Conservation (phyloP, 2,329 filamentous ascomycete genomes). For the Macrophomina phaseolina region DNA sequence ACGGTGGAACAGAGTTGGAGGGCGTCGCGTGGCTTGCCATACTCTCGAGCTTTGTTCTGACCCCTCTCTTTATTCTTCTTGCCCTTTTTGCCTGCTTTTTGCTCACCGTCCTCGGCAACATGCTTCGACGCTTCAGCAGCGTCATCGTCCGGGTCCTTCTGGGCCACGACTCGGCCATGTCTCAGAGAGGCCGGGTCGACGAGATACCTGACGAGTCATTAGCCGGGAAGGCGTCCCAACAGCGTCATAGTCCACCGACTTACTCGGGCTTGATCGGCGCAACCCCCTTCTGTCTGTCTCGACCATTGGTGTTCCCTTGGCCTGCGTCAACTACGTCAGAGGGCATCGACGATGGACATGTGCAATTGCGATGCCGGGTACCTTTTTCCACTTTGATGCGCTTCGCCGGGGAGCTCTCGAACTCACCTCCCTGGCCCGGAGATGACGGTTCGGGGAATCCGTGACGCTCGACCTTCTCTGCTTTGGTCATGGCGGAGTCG, state of each 20-base stretch:
- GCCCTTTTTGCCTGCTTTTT: constrained; percentile 49
- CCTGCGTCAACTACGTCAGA: constrained; percentile 18
- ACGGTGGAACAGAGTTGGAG: constrained; percentile 79
- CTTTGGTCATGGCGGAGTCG: constrained; percentile 47
- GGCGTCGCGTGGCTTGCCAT: constrained; percentile 79
- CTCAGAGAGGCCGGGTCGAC: constrained; percentile 38
- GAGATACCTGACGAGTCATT: constrained; percentile 38
- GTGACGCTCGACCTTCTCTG: constrained; percentile 48
- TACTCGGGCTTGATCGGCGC: constrained; percentile 78
- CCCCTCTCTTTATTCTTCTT: constrained; percentile 68
- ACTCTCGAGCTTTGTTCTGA: constrained; percentile 83
- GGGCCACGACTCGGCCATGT: constrained; percentile 28
- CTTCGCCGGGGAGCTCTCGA: constrained; percentile 40
- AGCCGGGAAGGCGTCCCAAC: constrained; percentile 14
- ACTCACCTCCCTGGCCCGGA: constrained; percentile 36
- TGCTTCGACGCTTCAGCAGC: constrained; percentile 63
- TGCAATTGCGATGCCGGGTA: constrained; percentile 17
- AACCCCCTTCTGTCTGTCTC: constrained; percentile 56
- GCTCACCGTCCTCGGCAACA: constrained; percentile 47
- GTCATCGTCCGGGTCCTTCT: constrained; percentile 56
- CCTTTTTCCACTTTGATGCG: constrained; percentile 22
- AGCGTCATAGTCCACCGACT: constrained; percentile 37
- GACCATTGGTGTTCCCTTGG: constrained; percentile 5
- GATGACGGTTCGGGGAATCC: constrained; percentile 31
- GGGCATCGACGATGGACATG: constrained; percentile 1